Conservation (phyloP, 129 eudicot species). For the Daucus carota region DH1_v3.0 NC_030385.2:39508501-39509000, state of each 20-base stretch:
- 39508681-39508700: neutral
- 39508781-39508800: neutral
- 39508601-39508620: slow-evolving; percentile 94
- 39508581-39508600: slow-evolving; percentile 95
- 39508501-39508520: slow-evolving; percentile 61
- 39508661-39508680: neutral
- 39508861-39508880: neutral
- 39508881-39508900: neutral
- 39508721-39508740: neutral
- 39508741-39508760: neutral
- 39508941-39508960: neutral
- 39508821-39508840: neutral
- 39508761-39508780: neutral
- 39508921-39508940: neutral
- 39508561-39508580: slow-evolving; percentile 94
- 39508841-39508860: neutral
- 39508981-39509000: neutral
- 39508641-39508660: slow-evolving; percentile 73
- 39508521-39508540: slow-evolving; percentile 99
- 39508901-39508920: neutral
- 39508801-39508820: neutral
- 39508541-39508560: slow-evolving; percentile 93
- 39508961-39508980: neutral
- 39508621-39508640: slow-evolving; percentile 73
- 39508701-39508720: slow-evolving; percentile 4